Evolutionary conservation across 352 stramenopile genomes (phyloP).

Genomic region (Phytophthora tubulina): DNA sequence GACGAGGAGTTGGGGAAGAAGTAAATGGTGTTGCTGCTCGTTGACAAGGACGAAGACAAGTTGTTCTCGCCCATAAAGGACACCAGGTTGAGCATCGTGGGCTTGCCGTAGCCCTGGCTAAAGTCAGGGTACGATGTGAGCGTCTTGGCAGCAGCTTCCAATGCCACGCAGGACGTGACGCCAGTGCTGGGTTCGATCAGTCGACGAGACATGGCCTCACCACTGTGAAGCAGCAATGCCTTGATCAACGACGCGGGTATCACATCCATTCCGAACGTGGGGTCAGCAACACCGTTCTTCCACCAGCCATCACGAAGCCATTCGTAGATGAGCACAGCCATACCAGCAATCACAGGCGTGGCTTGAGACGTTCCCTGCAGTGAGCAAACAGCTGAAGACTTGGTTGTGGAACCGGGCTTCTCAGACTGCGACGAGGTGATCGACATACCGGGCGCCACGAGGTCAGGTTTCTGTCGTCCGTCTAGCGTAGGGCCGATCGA

Average conservation of each 20-base stretch:
- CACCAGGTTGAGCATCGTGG: conserved; percentile 68
- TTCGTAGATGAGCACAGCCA: conserved; percentile 84
- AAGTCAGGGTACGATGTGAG: conserved; percentile 66
- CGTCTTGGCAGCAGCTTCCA: conserved; percentile 44
- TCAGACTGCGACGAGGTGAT: conserved; percentile 75
- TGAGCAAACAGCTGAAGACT: conserved; percentile 51
- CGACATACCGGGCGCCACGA: conserved; percentile 77
- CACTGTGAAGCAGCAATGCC: conserved; percentile 85
- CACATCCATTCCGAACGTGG: conserved; percentile 61
- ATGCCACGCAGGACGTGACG: conserved; percentile 63
- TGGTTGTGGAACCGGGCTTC: conserved; percentile 51
- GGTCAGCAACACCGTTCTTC: conserved; percentile 68
- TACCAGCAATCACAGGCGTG: conserved; percentile 82
- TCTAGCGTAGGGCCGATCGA: conserved; percentile 76
- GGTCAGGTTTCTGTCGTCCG: conserved; percentile 79
- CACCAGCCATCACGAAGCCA: conserved; percentile 91
- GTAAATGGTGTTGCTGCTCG: conserved; percentile 50
- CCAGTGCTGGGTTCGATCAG: conserved; percentile 50
- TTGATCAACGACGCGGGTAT: conserved; percentile 84
- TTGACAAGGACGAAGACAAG: conserved; percentile 18
- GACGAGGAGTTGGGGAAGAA: conserved; percentile 62
- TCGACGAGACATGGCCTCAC: conserved; percentile 63
- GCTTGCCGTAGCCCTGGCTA: conserved; percentile 84
- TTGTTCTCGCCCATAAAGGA: conserved; percentile 47
- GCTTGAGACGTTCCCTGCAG: conserved; percentile 87